A percentile compares a stretch with the other conserved stretches of the same genome.
Evolutionary conservation across 2,329 filamentous ascomycete species (phyloP).

Genomic region (Daldinia sp.): DNA sequence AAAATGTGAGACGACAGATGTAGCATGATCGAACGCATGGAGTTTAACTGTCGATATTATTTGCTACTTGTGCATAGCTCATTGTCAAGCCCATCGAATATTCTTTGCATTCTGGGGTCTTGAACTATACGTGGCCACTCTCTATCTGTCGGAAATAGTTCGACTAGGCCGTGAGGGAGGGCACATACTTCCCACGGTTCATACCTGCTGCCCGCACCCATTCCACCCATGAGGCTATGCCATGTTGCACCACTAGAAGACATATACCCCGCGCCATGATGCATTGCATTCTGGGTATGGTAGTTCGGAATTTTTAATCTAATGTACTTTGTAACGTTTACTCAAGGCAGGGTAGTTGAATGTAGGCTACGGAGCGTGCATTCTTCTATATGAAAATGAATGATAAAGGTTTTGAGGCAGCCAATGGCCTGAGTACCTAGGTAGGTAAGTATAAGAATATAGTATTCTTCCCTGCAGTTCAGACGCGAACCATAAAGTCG

Average conservation of each 20-base stretch:
- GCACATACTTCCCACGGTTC: background rate
- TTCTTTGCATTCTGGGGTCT: background rate
- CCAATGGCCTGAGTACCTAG: slow-evolving; percentile 4
- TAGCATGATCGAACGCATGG: background rate
- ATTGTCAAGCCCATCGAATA: background rate
- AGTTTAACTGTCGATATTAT: background rate
- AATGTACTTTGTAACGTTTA: background rate
- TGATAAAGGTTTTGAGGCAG: slow-evolving; percentile 9
- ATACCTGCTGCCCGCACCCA: background rate
- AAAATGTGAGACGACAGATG: background rate
- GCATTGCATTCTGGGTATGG: background rate
- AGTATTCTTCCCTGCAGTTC: background rate
- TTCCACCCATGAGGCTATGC: slow-evolving; percentile 18
- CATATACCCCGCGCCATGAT: background rate
- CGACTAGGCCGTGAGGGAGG: background rate
- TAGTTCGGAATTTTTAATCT: background rate
- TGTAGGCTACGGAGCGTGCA: slow-evolving; percentile 14
- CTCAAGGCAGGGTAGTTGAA: background rate
- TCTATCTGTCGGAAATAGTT: background rate
- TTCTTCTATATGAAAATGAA: background rate
- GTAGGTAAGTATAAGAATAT: slow-evolving; percentile 13
- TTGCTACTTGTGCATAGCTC: background rate
- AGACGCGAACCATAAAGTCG: slow-evolving; percentile 2
- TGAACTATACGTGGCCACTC: background rate
- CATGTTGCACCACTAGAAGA: slow-evolving; percentile 6